Conservation (phyloP, 208 protist species). For the Strigomonas culicis region DNA sequence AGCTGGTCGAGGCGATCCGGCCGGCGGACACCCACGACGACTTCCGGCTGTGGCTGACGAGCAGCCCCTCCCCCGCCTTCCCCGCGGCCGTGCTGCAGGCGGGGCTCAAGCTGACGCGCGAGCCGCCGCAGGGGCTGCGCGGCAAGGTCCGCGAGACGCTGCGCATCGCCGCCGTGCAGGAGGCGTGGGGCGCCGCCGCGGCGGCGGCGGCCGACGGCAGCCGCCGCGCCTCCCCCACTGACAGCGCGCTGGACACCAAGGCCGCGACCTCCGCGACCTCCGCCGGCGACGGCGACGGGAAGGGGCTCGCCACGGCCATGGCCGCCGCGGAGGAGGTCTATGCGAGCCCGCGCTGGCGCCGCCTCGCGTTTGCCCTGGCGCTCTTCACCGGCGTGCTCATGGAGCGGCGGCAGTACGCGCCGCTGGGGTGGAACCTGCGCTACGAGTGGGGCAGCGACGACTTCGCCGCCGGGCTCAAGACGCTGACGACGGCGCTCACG, state of each 20-base stretch:
- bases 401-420: constrained; percentile 91
- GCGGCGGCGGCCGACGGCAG: not conserved
- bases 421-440: constrained; percentile 93
- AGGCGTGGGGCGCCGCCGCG: constrained; percentile 34
- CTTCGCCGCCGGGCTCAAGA: constrained; percentile 78
- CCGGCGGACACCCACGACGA: constrained; percentile 69
- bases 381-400: constrained; percentile 92
- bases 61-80: constrained; percentile 89
- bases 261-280: not conserved
- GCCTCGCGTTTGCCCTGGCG: constrained; percentile 91
- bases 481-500: constrained; percentile 65
- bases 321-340: not conserved
- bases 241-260: not conserved
- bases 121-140: constrained; percentile 94
- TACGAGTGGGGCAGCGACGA: constrained; percentile 94
- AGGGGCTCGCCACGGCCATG: not conserved
- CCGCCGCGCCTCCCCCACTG: not conserved
- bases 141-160: constrained; percentile 89
- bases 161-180: constrained; percentile 35
- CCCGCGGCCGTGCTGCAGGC: constrained; percentile 92
- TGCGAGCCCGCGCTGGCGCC: constrained; percentile 58
- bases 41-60: constrained; percentile 96
- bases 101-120: constrained; percentile 94
- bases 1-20: constrained; percentile 80
- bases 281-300: not conserved